Evolutionary conservation across 164 flowering plant genomes (phyloP), one percentile per base, ranked within the genome.

Genomic region (Buxus sempervirens): DNA sequence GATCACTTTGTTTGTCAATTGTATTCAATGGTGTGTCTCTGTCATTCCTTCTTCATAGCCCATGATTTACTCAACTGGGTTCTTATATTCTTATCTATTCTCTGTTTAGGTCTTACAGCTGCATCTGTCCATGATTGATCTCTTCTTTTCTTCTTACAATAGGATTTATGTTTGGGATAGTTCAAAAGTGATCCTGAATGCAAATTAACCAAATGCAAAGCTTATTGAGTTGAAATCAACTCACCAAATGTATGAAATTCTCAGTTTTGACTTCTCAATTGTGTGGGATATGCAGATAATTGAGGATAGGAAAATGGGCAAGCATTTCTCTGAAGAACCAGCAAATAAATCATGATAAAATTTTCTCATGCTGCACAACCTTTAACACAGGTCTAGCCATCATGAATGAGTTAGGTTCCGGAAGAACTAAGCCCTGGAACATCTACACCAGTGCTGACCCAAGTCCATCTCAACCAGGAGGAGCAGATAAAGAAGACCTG

Each of bases 341-440:
- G 24, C 42, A 55, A 9, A 55, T 72, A 22, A 41, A 55, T 45
- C 55, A 60, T 60, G 57, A 1, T 23, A 21, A 45, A 16, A 27
- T 20, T 60, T 26, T 48, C 60, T 53, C 27, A 7, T 32, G 38
- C 38, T 32, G 5, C 38, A 32, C 7, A 32, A 7, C 38, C 7
- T 32, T 32, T 3, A 32, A 32, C 3, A 32, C 5, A 32, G 32
- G 7, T 18, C 13, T 7, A 53, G 48, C 49, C 26, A 67, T 45
- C 28, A 83, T 82, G 89, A 77, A 57, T 21, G 87, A 78, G 58
- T 76, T 83, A 5, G 64, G 70, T 56, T 68, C 86, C 18, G 90
- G 67, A 65, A 79, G 85, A 74, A 59, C 90, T n/a, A 83, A 79
- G 74, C 71, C 85, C 58, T 88, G 94, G 94, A 80, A 74, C 63